Evolutionary conservation across 2,329 filamentous ascomycete species (phyloP).

Genomic region (Capronia americana): DNA sequence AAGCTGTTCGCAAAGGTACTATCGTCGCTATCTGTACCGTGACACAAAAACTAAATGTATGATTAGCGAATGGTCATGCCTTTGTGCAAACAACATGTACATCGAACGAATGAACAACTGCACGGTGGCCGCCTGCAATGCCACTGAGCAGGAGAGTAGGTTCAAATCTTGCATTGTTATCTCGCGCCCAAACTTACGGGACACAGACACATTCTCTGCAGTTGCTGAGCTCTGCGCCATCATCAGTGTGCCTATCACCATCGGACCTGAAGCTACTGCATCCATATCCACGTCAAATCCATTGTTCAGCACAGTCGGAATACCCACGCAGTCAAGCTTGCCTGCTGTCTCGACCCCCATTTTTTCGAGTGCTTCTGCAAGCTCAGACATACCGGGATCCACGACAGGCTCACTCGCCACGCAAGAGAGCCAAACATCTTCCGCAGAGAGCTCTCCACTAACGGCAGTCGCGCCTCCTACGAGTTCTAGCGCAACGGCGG

Average conservation of each 20-base stretch:
- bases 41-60: slow-evolving; percentile 6
- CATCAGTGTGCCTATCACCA: slow-evolving; percentile 31
- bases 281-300: slow-evolving; percentile 26
- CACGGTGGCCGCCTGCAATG: slow-evolving; percentile 33
- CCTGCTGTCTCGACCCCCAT: slow-evolving; percentile 27
- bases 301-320: slow-evolving; percentile 34
- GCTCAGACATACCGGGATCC: slow-evolving; percentile 9
- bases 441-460: slow-evolving; percentile 1
- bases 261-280: slow-evolving; percentile 37
- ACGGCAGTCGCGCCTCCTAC: slow-evolving; percentile 3
- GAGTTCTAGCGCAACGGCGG: slow-evolving; percentile 6
- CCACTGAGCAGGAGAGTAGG: slow-evolving; percentile 35
- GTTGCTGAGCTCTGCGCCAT: slow-evolving; percentile 37
- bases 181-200: slow-evolving; percentile 10
- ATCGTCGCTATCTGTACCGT: background rate
- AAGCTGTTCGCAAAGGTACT: slow-evolving; percentile 32
- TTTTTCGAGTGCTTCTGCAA: slow-evolving; percentile 8
- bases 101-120: slow-evolving; percentile 37
- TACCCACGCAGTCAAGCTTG: slow-evolving; percentile 30
- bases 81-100: slow-evolving; percentile 36
- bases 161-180: background rate
- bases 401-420: slow-evolving; percentile 11
- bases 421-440: background rate
- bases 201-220: slow-evolving; percentile 33
- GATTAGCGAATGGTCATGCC: slow-evolving; percentile 37